Base-by-base conservation (phyloP, 371 early-diverging fungal genomes). In the Mortierella sp. region DNA sequence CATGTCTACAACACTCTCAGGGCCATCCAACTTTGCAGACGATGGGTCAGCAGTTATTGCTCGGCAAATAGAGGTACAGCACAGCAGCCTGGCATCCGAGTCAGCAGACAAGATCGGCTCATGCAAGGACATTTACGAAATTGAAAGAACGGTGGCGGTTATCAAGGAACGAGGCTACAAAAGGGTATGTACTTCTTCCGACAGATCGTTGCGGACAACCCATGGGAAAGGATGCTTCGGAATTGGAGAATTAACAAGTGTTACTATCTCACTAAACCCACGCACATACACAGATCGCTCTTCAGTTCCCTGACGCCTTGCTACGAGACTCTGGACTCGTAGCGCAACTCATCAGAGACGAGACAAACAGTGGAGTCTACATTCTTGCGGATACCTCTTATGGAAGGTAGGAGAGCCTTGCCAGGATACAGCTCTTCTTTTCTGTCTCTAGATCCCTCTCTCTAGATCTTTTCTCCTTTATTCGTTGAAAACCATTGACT, bases 321-420 rank as follows among this genome's bases (percentile, higher is more conserved):
- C 82, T 98, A n/a, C 84, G 83, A 0, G 90, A 91, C 65, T 86
- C 97, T 0, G 87, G 93, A 5, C 66, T 82, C 4, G 89, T 97
- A 0, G 85, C 90, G 0, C 70, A 80, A 4, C 60, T 75, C 52
- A 80, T 96, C 59, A 74, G 75, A 15, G 57, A 85, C 23, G 70
- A 74, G n/a, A 86, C 87, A 1, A 74, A 65, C 6, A 71, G 83
- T n/a, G 70, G 84, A 7, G 74, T 93, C 23, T 95, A 87, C 71
- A 85, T 97, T 18, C 81, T 98, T 37, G 98, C 95, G 9, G 98
- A 98, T 73, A 97, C 98, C 0, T 94, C 97, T 14, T 97, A 94
- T 70, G 97, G 97, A 68, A 88, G 87, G 89, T 90, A 68, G 28
- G 46, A 18, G 63, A 23, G 19, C 44, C 28, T 0, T 1, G 28